A percentile compares a stretch with the other conserved stretches of the same genome.
These are phyloP conservation scores for Colletotrichum spaethianum DNA, from an alignment of 2,329 filamentous ascomycete species.

Conservation along the genomic window DNA sequence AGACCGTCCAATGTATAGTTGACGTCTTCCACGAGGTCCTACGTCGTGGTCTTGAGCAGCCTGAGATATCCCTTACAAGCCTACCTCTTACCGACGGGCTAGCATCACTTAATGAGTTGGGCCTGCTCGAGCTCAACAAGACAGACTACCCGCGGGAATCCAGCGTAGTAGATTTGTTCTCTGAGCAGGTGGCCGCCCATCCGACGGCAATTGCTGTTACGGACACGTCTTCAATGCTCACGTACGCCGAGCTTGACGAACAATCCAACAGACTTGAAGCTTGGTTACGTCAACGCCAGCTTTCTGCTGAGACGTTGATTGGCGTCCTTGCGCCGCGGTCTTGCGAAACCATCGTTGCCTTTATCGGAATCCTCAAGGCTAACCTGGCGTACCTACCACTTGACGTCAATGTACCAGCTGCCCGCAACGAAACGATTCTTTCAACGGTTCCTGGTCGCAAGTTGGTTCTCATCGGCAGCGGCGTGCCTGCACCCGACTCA, in stretches of 20 bases:
- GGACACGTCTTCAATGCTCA: not conserved
- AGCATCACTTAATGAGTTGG: not conserved
- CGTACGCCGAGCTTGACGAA: not conserved
- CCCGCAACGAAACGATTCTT: not conserved
- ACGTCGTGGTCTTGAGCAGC: not conserved
- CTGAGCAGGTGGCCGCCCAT: not conserved
- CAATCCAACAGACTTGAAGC: not conserved
- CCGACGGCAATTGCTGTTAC: not conserved
- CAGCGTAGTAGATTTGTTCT: constrained; percentile 5
- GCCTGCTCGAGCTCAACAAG: not conserved
- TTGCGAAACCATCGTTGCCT: not conserved
- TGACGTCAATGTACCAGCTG: not conserved
- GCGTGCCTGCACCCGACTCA: not conserved
- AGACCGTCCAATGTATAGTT: too few relatives aligned
- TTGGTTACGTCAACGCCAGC: not conserved
- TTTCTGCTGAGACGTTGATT: not conserved
- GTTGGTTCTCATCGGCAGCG: not conserved
- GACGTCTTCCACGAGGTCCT: not conserved
- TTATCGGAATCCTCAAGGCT: not conserved
- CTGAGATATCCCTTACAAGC: not conserved
- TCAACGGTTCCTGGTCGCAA: not conserved
- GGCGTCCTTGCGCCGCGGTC: constrained; percentile 4
- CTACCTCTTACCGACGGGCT: constrained; percentile 1
- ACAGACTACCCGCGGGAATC: not conserved
- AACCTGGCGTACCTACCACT: constrained; percentile 13